These are phyloP conservation scores for Xylariaceae sp. DNA, from an alignment of 2,329 filamentous ascomycete genomes.

Conservation along the genomic window DNA sequence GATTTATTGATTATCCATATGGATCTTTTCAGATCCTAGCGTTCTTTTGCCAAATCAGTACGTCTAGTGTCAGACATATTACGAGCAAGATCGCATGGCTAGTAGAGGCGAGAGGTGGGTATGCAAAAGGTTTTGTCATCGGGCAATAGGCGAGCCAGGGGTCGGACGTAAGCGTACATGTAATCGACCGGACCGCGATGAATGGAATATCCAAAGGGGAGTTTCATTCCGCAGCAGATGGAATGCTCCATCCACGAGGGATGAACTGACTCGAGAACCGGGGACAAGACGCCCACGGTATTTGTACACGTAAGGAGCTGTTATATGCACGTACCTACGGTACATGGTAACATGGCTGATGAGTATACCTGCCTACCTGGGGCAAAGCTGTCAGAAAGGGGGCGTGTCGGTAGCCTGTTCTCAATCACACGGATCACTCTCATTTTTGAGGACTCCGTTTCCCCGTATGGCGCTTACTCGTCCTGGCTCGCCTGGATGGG, in stretches of 20 bases:
- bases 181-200: slow-evolving; percentile 2
- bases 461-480: slow-evolving; percentile 13
- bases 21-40: too few species aligned
- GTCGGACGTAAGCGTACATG: not conserved
- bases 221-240: slow-evolving; percentile 6
- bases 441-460: slow-evolving; percentile 10
- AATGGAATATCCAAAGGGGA: not conserved
- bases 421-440: slow-evolving; percentile 5
- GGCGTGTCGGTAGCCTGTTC: slow-evolving; percentile 9
- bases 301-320: not conserved
- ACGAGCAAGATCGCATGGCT: slow-evolving; percentile 14
- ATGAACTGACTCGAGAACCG: not conserved
- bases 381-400: slow-evolving; percentile 9
- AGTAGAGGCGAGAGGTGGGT: slow-evolving; percentile 4
- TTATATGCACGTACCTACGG: slow-evolving; percentile 4
- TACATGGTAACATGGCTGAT: slow-evolving; percentile 4
- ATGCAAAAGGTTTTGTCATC: slow-evolving; percentile 22
- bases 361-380: slow-evolving; percentile 15
- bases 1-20: slow-evolving; percentile 18
- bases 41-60: slow-evolving; percentile 1
- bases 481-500: slow-evolving; percentile 1
- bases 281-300: too few species aligned
- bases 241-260: slow-evolving; percentile 2
- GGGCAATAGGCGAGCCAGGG: slow-evolving; percentile 2
- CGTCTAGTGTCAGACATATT: not conserved